Conservation (phyloP, 2,329 filamentous ascomycete species). For the Fusarium globosum region DNA sequence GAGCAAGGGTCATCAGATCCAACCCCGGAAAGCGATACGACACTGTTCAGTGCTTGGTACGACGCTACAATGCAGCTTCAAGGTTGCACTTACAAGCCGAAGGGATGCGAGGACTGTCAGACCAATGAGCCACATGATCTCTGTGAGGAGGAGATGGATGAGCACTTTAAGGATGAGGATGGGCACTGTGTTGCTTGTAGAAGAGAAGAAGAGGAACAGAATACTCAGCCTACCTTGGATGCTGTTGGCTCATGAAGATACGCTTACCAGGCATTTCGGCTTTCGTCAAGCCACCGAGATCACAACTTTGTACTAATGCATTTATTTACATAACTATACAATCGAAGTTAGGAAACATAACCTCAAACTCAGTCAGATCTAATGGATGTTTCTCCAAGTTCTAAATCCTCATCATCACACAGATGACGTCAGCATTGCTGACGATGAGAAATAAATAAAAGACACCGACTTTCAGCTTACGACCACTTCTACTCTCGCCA, state of each 20-base stretch:
- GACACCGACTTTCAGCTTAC: neutral
- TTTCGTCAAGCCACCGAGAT: neutral
- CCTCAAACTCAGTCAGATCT: accelerated
- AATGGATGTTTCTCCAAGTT: neutral
- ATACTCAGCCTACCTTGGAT: neutral
- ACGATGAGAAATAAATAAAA: neutral
- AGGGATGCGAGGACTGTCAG: slow-evolving; percentile 2
- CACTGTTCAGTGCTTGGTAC: neutral
- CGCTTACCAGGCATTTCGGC: neutral
- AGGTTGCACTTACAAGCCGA: slow-evolving; percentile 14
- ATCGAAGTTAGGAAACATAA: accelerated
- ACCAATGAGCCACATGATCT: neutral
- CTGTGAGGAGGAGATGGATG: slow-evolving; percentile 18
- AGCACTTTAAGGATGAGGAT: slow-evolving; percentile 31
- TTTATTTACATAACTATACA: too few relatives aligned
- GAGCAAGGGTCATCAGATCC: neutral
- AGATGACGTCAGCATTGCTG: slow-evolving; percentile 25
- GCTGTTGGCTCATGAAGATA: neutral
- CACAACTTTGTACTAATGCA: accelerated
- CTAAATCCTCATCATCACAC: too few relatives aligned
- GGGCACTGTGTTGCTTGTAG: slow-evolving; percentile 30
- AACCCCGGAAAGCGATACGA: neutral
- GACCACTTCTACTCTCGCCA: accelerated
- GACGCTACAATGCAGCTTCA: neutral
- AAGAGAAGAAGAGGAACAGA: neutral